Base-by-base conservation (phyloP, 2,329 filamentous ascomycete genomes). In the Xylaria sp. region DNA sequence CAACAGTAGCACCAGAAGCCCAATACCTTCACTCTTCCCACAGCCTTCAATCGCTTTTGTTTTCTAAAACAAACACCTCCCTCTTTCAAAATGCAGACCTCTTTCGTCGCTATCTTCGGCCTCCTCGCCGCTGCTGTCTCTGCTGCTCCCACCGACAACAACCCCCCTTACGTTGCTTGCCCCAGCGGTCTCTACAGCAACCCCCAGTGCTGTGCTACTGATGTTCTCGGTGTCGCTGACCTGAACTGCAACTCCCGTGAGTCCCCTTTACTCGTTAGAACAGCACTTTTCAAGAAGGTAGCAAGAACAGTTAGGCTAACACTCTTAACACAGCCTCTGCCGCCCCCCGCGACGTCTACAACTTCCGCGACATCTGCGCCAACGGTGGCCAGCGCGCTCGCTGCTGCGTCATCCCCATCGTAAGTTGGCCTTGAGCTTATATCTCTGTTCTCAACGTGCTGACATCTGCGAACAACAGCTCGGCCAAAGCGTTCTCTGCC, bases 181-280 rank as follows among this genome's bases (percentile, higher is more conserved):
- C 72, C 73, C 34, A 78, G 76, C 20, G 67, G 68, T 1, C 78
- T 84, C 25, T 83, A 83, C 72, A 77, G 76, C 70, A 80, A 73
- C 36, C 73, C 86, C 4, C 83, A 86, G 72, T 91, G 89, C 83
- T 91, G 89, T 75, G 86, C 88, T 13, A 88, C 87, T 28, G 86
- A 90, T 71, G 83, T 90, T 39, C 83, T 90, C 45, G 76, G 76
- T 9, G 67, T 78, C 20, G 76, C 76, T 23, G 76, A 77, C 65
- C 67, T 78, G 36, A 70, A 90, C 81, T 91, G 89, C 78, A 78
- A 74, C 28, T 76, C 80, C 69, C 87, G 76, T 77, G 68, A 75
- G 76, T 63, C 13, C 23, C n/a, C n/a, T n/a, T n/a, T n/a, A n/a
- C n/a, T n/a, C n/a, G n/a, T n/a, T n/a, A n/a, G n/a, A n/a, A n/a